phyloP scores from a whole-genome alignment of 2,329 filamentous ascomycete genomes.

The Pseudopithomyces maydicus region DNA sequence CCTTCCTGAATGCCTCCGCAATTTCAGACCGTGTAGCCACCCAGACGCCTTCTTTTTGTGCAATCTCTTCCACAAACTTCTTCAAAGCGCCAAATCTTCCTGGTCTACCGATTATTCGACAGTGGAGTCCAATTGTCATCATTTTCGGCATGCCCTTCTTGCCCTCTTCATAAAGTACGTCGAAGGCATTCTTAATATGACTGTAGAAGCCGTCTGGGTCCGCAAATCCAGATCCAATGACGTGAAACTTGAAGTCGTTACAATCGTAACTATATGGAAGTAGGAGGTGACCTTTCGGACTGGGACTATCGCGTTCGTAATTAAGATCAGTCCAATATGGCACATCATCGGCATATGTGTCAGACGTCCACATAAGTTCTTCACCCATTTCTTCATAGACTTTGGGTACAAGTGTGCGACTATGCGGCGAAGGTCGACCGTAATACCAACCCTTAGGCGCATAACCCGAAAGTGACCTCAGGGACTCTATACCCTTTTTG shows the following conservation, averaged over 20 bases:
- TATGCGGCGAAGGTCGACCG: conserved; percentile 53
- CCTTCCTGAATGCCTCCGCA: conserved; percentile 54
- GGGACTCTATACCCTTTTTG: conserved; percentile 47
- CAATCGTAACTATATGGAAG: conserved; percentile 61
- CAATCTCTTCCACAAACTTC: conserved; percentile 60
- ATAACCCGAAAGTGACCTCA: conserved; percentile 53
- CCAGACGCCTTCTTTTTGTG: conserved; percentile 59
- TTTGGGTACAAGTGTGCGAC: conserved; percentile 52
- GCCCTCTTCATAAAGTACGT: conserved; percentile 60
- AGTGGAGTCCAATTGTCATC: conserved; percentile 63
- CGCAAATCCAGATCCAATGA: conserved; percentile 52
- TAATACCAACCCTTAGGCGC: conserved; percentile 58
- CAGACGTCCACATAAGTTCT: conserved; percentile 55
- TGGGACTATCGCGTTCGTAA: conserved; percentile 48
- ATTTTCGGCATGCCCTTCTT: conserved; percentile 57
- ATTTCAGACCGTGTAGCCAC: conserved; percentile 60
- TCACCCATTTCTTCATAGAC: conserved; percentile 60
- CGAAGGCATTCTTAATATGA: conserved; percentile 59
- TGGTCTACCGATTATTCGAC: conserved; percentile 58
- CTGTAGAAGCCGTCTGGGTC: conserved; percentile 51
- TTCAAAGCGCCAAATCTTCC: conserved; percentile 57
- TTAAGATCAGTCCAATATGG: conserved; percentile 62
- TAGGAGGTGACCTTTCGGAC: conserved; percentile 58
- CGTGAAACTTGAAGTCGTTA: conserved; percentile 58
- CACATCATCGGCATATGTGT: conserved; percentile 61